A percentile compares a stretch with the other conserved stretches of the same genome.
Evolutionary conservation across 2,329 filamentous ascomycete genomes (phyloP).

Genomic region (Blastomyces parvus): DNA sequence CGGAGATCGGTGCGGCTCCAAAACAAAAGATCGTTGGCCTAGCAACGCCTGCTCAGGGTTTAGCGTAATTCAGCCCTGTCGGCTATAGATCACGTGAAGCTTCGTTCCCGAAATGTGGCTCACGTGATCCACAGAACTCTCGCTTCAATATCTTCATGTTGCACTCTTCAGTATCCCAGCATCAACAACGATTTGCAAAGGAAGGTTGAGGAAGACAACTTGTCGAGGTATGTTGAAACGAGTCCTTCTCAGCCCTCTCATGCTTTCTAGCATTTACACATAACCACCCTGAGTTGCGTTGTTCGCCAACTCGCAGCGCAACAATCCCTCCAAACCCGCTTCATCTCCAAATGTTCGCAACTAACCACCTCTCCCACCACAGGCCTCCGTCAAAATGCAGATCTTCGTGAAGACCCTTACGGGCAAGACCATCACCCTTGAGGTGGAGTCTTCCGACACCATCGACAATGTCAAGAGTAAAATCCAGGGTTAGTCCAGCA

Average conservation of each 20-base stretch:
- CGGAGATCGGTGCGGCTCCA: neutral
- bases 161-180: conserved; percentile 17
- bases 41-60: conserved; percentile 13
- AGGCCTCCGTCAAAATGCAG: conserved; percentile 43
- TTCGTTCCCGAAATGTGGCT: neutral
- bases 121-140: conserved; percentile 28
- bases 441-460: conserved; percentile 99
- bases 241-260: neutral
- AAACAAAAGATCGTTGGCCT: conserved; percentile 14
- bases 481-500: conserved; percentile 53
- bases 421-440: conserved; percentile 99
- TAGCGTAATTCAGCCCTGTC: conserved; percentile 10
- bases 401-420: conserved; percentile 63
- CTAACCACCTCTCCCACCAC: neutral
- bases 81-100: neutral
- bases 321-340: too few relatives aligned
- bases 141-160: conserved; percentile 11
- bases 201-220: conserved; percentile 54
- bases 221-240: conserved; percentile 45
- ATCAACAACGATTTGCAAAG: conserved; percentile 29
- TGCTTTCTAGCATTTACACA: neutral
- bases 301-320: too few relatives aligned
- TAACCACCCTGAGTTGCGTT: neutral
- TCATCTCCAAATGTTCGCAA: neutral
- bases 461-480: conserved; percentile 99